phyloP scores from a whole-genome alignment of 2,329 filamentous ascomycete genomes.

The Pseudogymnoascus sp. region DNA sequence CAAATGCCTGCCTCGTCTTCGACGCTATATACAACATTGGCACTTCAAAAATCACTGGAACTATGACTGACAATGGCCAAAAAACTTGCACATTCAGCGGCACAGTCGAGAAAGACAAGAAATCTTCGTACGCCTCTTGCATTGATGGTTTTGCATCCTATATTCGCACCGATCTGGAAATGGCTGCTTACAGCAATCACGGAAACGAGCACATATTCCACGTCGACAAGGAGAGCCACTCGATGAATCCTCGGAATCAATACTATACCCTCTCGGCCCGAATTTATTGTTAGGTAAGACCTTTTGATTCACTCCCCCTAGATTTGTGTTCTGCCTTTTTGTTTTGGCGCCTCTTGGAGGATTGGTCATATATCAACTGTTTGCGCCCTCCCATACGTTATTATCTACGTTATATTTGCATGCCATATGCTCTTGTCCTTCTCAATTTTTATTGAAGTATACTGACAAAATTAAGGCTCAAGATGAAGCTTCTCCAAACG shows the following conservation, averaged over 20 bases:
- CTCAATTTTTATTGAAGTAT: not conserved
- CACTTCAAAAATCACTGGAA: not conserved
- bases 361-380: not conserved
- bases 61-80: not conserved
- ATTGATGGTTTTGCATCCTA: not conserved
- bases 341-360: not conserved
- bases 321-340: not conserved
- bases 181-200: not conserved
- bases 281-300: not conserved
- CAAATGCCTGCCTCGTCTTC: not conserved
- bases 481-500: not conserved
- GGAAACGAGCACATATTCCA: not conserved
- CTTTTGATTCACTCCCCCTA: not conserved
- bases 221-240: not conserved
- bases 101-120: not conserved
- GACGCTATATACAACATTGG: not conserved
- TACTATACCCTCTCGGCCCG: slow-evolving; percentile 3
- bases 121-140: not conserved
- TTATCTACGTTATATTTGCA: not conserved
- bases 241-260: not conserved
- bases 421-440: not conserved
- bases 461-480: not conserved
- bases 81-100: not conserved
- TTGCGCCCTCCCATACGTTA: not conserved
- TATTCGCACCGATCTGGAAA: not conserved